Base-by-base conservation (phyloP, 1,284 basidiomycete genomes). In the Microbotryomycetes sp. region DNA sequence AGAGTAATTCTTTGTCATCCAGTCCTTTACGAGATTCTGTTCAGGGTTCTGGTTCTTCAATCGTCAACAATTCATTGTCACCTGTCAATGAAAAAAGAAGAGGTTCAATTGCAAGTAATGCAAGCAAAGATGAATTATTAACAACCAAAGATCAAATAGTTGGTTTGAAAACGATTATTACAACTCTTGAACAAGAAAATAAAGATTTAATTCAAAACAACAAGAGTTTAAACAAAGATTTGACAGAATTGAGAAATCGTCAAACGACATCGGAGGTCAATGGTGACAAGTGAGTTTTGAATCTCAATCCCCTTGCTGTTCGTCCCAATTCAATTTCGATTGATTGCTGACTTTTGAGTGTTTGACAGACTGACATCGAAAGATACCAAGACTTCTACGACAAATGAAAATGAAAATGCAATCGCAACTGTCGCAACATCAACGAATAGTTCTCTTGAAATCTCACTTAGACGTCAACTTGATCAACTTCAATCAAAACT, bases 171-270 rank as follows among this genome's bases (percentile, higher is more conserved):
- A 69, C 58, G 64, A 89, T 96, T 70, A 84, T 94, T 28, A 86
- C 89, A 71, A 87, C 92, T 71, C 79, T 94, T 49, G 87, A 88
- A 73, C 85, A 87, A 68, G 92, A 94, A 77, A 89, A 84, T 69
- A 74, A 82, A 4, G 77, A 81, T n/a, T 75, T 84, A 9, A 77
- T 80, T 25, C 83, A 87, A 63, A 80, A 81, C 67, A 84, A 83
- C 74, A 87, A 86, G 72, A 81, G 82, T 9, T 56, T 71, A 16
- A 56, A 57, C 25, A 55, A 60, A 31, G 90, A 93, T 78, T 88
- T 90, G 67, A 81, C 81, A 63, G 78, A 88, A 31, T 78, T 92
- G 53, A 75, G 56, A 56, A 61, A 72, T 26, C 66, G 80, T 87
- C 65, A 82, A 81, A 62, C 78, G 19, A 68, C 83, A 12, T 80